Evolutionary conservation across 495 filamentous ascomycete species (phyloP), one percentile per base, ranked within the genome.

Genomic region (Trichodelitschia bisporula): DNA sequence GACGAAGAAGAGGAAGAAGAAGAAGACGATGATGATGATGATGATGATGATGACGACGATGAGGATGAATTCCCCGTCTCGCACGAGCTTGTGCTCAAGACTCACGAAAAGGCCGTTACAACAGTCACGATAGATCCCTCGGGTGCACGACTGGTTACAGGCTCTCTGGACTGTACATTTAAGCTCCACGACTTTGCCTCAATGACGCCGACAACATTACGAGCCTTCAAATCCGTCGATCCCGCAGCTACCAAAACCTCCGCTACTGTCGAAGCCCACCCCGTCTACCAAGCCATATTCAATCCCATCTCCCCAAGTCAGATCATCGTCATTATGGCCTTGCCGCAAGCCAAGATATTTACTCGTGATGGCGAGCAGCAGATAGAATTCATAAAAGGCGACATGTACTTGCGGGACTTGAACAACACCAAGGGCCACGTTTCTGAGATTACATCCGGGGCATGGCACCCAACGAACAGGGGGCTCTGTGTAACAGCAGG

Each of bases 391-490:
- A 69, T 74, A 32, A 97, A 97, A 52, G 86, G 86, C 14, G 86
- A 97, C 44, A 92, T 92, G 84, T 97, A 97, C 45, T 53, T 97
- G 33, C 64, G 86, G 23, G 89, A 97, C 44, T 78, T 92, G 65
- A 62, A 93, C 47, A 78, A 93, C 45, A 97, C 86, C 0, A 95
- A 93, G 44, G 86, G 86, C 0, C 86, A 97, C 45, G 66, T 91
- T 23, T 77, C 82, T 1, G 86, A 90, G 50, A 69, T 89, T 18
- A 76, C 77, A 15, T 71, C 69, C 14, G 86, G 77, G 2, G 69
- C 68, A 21, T 97, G 86, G 86, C 72, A 75, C 50, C 86, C 86
- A 2, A 70, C 67, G 2, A 68, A 93, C 42, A 61, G 59, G 40
- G 76, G 86, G 32, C 36, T 80, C 2, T 83, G 76, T 45, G 79